A percentile compares a stretch with the other conserved stretches of the same genome.
phyloP scores from a whole-genome alignment of 169 alveolate species.

The Plasmodium knowlesi region DNA sequence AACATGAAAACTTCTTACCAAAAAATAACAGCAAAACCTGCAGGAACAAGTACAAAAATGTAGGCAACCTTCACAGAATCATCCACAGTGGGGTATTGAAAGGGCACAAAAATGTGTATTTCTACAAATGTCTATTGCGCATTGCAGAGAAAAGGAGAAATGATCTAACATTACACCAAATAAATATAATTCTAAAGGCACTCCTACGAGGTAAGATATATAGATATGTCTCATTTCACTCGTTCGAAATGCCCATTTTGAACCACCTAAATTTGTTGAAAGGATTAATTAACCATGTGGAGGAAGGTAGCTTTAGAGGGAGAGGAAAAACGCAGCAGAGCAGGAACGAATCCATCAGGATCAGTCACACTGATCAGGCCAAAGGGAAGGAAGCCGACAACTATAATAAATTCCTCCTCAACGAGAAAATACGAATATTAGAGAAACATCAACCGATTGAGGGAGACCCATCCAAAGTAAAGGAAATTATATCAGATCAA shows the following conservation, averaged over 20 bases:
- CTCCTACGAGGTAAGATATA: slow-evolving; percentile 41
- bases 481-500: slow-evolving; percentile 41
- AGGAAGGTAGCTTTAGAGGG: neutral
- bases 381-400: neutral
- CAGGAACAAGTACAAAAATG: slow-evolving; percentile 51
- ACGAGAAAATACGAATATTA: neutral
- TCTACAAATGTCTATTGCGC: slow-evolving; percentile 35
- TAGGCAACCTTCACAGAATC: slow-evolving; percentile 35
- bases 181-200: slow-evolving; percentile 54
- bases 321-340: neutral
- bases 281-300: neutral
- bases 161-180: slow-evolving; percentile 56
- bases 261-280: slow-evolving; percentile 23
- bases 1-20: slow-evolving; percentile 24
- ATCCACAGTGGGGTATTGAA: slow-evolving; percentile 48
- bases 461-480: neutral
- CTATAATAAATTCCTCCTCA: neutral
- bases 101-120: slow-evolving; percentile 49
- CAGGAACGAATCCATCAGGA: neutral
- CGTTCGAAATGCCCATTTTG: slow-evolving; percentile 62
- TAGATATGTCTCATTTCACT: slow-evolving; percentile 33
- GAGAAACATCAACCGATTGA: neutral
- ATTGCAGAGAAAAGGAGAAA: slow-evolving; percentile 54
- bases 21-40: slow-evolving; percentile 58
- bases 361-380: neutral